Conservation (phyloP, 768 basidiomycete genomes). For the Mycena pura region DNA sequence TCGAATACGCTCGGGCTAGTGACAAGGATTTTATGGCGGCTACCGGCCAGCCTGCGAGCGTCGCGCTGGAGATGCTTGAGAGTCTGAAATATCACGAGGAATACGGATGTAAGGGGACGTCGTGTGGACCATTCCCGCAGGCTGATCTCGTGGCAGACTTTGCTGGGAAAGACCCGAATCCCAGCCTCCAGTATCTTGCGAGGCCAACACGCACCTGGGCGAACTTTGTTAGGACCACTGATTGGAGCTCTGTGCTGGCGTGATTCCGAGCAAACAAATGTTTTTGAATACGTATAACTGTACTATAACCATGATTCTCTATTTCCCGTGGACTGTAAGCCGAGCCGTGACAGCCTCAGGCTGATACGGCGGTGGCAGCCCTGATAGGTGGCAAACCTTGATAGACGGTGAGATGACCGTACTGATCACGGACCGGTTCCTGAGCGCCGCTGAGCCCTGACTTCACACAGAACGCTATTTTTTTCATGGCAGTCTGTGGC, state of each 20-base stretch:
- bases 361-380: no score
- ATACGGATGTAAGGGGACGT: constrained; percentile 6
- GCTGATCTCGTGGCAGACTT: neutral
- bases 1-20: neutral
- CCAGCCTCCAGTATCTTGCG: constrained; percentile 8
- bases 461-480: no score
- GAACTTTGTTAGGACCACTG: constrained; percentile 9
- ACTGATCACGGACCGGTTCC: no score
- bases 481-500: neutral
- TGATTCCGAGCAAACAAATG: no score
- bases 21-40: constrained; percentile 12
- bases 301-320: no score
- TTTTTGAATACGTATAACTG: no score
- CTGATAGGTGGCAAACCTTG: no score
- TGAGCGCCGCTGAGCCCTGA: no score
- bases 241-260: constrained; percentile 5
- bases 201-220: constrained; percentile 15
- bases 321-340: no score
- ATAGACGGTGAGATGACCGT: no score
- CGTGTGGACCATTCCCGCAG: neutral
- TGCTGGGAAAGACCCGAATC: constrained; percentile 5
- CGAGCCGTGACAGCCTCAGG: no score
- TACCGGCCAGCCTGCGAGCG: neutral
- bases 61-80: constrained; percentile 17
- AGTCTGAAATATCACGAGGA: constrained; percentile 22